These are phyloP conservation scores for Didymella segeticola DNA, from an alignment of 2,329 filamentous ascomycete genomes.

Conservation along the genomic window DNA sequence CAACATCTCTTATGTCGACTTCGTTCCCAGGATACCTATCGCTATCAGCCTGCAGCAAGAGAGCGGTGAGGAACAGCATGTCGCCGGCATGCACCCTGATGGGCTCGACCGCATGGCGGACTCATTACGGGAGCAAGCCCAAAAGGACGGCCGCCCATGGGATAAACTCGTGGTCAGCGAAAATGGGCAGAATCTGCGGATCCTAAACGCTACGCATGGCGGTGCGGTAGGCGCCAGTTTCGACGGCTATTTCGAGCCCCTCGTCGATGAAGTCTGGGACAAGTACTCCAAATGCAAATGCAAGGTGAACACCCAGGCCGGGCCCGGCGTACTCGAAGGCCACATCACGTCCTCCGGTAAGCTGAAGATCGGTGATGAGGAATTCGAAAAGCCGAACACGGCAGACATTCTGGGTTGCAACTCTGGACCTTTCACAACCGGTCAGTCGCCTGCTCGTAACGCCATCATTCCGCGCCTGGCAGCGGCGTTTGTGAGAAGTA, in stretches of 20 bases:
- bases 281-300: constrained; percentile 10
- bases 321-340: constrained; percentile 3
- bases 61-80: constrained; percentile 5
- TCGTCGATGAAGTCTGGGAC: constrained; percentile 12
- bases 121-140: constrained; percentile 3
- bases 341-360: constrained; percentile 6
- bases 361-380: constrained; percentile 8
- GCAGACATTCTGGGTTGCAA: constrained; percentile 15
- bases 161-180: constrained; percentile 10
- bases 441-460: constrained; percentile 2
- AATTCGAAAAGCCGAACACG: constrained; percentile 10
- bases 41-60: constrained; percentile 6
- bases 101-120: constrained; percentile 12
- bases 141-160: constrained; percentile 12
- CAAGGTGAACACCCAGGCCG: constrained; percentile 11
- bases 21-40: constrained; percentile 10
- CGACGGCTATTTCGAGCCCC: constrained; percentile 14
- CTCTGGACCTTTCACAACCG: constrained; percentile 11
- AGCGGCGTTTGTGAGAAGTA: constrained; percentile 7
- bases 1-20: constrained; percentile 15
- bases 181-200: constrained; percentile 3
- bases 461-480: constrained; percentile 15
- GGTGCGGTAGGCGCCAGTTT: constrained; percentile 11
- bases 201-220: constrained; percentile 14
- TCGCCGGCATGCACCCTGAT: constrained; percentile 9